Base-by-base conservation (phyloP, 805 yeast species). In the Candida michaelii region DNA sequence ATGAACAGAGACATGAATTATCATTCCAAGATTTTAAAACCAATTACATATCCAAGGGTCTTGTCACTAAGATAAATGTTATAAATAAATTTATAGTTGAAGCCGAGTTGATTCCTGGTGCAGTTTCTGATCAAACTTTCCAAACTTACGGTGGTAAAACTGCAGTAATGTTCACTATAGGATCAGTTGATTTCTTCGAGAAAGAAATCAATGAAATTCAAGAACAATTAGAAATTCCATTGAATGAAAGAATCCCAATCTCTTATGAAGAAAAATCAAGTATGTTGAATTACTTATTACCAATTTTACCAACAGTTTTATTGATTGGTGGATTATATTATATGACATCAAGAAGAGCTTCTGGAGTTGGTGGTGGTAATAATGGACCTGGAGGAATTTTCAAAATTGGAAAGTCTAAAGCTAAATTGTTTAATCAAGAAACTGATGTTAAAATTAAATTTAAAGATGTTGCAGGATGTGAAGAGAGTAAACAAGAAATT, bases 401-500 rank as follows among this genome's bases (percentile, higher is more conserved):
- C 59, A 82, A 84, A 43, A 81, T 84, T 37, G 89, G 91, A 21
- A 85, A 86, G 60, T 79, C 87, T 13, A 83, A 79, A 51, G 93
- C 93, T 29, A 86, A 85, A 62, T 69, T 80, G 46, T 89, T 85
- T 69, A 86, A 89, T 63, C 87, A 85, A 53, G 91, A 85, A 53
- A 82, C 85, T 4, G 89, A 86, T 48, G 85, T 89, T 46, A 85
- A 85, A 55, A 81, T 87, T 38, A 82, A 79, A 50, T 89, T 90
- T 60, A 82, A 80, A 48, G 96, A 90, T 59, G 97, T 89, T 41
- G 97, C 97, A 1, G 97, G 97, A 18, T 85, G 91, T 72, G 88
- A 87, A 53, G 97, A 89, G 63, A 93, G 96, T 14, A 89, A 89
- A 59, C 91, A 84, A 59, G 97, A 89, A 67, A 89, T 89, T 51